Conservation (phyloP, 768 basidiomycete genomes). For the Chlorophyllum brunneum region DNA sequence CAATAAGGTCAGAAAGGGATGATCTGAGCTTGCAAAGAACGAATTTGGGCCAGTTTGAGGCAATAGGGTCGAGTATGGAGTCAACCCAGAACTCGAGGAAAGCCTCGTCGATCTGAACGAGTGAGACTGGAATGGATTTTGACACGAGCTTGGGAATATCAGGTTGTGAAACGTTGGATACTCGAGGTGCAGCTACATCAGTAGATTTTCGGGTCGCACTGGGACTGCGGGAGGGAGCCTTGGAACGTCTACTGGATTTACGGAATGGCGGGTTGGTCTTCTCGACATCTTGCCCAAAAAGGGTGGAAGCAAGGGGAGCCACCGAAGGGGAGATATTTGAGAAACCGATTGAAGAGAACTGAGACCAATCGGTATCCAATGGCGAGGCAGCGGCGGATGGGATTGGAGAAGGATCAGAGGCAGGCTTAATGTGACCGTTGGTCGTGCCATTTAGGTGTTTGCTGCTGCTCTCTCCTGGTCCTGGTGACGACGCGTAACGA, state of each 20-base stretch:
- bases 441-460: conserved; percentile 15
- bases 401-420: conserved; percentile 27
- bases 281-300: conserved; percentile 60
- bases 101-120: conserved; percentile 71
- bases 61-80: conserved; percentile 64
- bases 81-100: conserved; percentile 85
- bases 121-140: conserved; percentile 38
- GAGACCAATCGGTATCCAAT: conserved; percentile 54
- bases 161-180: not conserved
- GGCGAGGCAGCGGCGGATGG: conserved; percentile 24
- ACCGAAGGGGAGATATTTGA: conserved; percentile 34
- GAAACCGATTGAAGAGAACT: conserved; percentile 68
- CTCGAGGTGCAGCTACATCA: conserved; percentile 15
- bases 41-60: conserved; percentile 63
- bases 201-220: conserved; percentile 20
- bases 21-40: conserved; percentile 65
- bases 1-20: conserved; percentile 20
- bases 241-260: conserved; percentile 21
- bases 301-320: conserved; percentile 49
- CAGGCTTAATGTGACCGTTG: conserved; percentile 25
- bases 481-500: conserved; percentile 27
- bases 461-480: not conserved
- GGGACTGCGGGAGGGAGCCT: conserved; percentile 14
- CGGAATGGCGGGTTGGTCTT: conserved; percentile 27
- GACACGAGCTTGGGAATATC: conserved; percentile 22